Conservation (phyloP, 345 rosid species). For the Brassica incana region DNA sequence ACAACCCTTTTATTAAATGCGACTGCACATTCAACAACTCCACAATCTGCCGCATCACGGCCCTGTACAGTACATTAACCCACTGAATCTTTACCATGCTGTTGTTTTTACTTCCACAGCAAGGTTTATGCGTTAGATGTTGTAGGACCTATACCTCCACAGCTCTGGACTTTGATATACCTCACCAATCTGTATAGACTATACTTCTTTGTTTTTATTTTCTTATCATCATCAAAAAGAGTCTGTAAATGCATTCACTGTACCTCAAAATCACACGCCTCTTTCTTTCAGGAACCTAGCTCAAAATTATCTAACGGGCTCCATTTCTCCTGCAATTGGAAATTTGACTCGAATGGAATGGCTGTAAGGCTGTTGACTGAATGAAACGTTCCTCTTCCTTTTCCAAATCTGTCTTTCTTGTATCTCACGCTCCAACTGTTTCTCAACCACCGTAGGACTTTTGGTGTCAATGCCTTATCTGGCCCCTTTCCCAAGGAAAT, state of each 20-base stretch:
- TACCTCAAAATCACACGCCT: background rate
- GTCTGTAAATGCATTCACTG: background rate
- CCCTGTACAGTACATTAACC: constrained; percentile 6
- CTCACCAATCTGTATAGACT: constrained; percentile 38
- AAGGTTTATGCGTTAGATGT: constrained; percentile 30
- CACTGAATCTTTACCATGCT: background rate
- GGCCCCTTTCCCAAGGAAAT: constrained; percentile 61
- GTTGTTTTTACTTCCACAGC: constrained; percentile 28
- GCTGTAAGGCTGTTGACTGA: constrained; percentile 47
- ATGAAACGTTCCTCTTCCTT: background rate
- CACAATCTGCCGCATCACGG: constrained; percentile 39
- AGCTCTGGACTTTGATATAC: constrained; percentile 38
- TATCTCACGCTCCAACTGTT: too few species aligned
- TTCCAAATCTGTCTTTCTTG: too few species aligned
- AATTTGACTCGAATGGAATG: constrained; percentile 46
- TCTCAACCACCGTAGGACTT: too few species aligned
- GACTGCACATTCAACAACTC: constrained; percentile 38
- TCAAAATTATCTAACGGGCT: constrained; percentile 32
- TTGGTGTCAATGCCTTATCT: too few species aligned
- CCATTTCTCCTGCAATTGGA: constrained; percentile 32
- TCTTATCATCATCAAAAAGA: background rate
- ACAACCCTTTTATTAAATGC: constrained; percentile 59
- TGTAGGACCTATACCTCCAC: constrained; percentile 31
- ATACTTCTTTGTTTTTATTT: background rate
- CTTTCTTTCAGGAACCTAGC: constrained; percentile 33